Evolutionary conservation across 176 grass and related monocot species (phyloP), one percentile per base, ranked within the genome.

Genomic region (Zoysia pacifica): DNA sequence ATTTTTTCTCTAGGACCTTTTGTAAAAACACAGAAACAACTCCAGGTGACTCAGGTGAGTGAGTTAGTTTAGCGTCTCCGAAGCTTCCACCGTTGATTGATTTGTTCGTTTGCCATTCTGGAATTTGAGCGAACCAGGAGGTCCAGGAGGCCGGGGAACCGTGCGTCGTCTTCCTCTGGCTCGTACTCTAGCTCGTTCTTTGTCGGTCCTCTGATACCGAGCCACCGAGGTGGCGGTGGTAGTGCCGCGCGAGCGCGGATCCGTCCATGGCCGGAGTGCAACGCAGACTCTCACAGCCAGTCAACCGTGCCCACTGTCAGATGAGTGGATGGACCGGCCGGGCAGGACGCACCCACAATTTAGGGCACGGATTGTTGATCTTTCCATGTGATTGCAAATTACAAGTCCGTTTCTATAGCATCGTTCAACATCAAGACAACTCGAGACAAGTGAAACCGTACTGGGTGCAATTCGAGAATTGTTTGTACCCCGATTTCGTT

Each of bases 21-120:
- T 85, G 82, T 89, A 89, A 67, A 81, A 80, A 80, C 19, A 80
- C n/a, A 11, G 46, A 48, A 14, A 65, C 5, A 63, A 19, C 86
- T 70, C 55, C 47, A 72, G 79, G 18, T 35, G 37, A 16, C 42
- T 55, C 47, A 72, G 79, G 18, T 35, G 37, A 16, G 49, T 55
- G 28, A 28, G 28, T 28, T 28, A 28, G 28, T 28, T 77, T 13
- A 66, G 46, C 70, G 55, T 65, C 85, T 79, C 62, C 78, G 61
- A 82, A 86, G 51, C 78, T 89, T 78, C 75, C 49, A 12, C 79
- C 9, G 42, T 41, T 9, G 50, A 62, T 82, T 14, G 15, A 66
- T 38, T 50, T n/a, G 42, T 67, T 65, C 40, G 15, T 67, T 58
- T 20, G 48, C 49, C 11, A 48, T 85, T 79, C 65, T 7, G 59